Base-by-base conservation (phyloP, 148 eudicot species). In the Nyssa sinensis region DNA sequence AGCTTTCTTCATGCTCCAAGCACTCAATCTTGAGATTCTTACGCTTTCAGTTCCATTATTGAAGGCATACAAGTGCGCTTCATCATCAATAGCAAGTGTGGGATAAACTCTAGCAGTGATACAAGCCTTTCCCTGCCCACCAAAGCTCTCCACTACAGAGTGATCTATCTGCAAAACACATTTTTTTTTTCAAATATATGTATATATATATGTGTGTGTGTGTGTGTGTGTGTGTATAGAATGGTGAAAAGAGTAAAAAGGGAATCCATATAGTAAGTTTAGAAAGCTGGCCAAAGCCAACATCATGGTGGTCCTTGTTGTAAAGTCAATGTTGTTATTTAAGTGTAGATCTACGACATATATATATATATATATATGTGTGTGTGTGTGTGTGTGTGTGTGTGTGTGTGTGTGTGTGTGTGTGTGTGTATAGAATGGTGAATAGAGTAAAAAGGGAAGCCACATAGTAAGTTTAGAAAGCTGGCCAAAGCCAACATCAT, bases 51-150 rank as follows among this genome's bases (percentile, higher is more conserved):
- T 67, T 34, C 93, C 93, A 77, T 89, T 21, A 71, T 89, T 89
- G 69, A 87, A 89, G 64, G 71, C 88, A 74, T 82, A 86, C 14
- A 84, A 58, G 58, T 84, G 86, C 8, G 93, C 81, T 58, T 71
- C 67, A 7, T 80, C 55, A 17, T 66, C 64, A 62, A 84, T 77
- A 23, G 91, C 88, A 69, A 82, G 13, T 7, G 80, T 84, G 2
- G 93, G 93, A 81, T 89, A 89, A 78, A 82, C 93, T 78, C 95
- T 86, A 25, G 92, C 74, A 30, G 90, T 83, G 17, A 90, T 90
- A 73, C 95, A 88, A 31, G 77, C 78, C 64, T 75, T 88, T 19
- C 91, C 94, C 34, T 66, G 73, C 0, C 79, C 87, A 4, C 88
- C 92, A 75, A 87, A 91, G 77, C 87, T 87, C 81, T 88, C 96